Percentiles rank a stretch among this genome's conserved stretches.
phyloP scores from a whole-genome alignment of 352 stramenopile genomes.

The Pilasporangium apinafurcum region DNA sequence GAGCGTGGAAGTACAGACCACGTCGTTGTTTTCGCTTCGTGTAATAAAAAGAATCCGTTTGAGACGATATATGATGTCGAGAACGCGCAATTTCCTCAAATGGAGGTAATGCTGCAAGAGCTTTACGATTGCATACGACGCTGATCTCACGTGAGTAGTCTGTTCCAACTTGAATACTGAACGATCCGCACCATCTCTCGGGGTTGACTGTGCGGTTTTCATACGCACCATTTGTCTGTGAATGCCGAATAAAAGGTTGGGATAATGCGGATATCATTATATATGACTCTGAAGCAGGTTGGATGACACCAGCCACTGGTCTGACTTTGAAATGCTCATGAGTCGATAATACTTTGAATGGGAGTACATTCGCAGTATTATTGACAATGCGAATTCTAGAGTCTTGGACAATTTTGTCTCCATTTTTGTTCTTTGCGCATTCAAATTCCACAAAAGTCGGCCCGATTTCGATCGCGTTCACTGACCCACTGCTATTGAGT shows the following conservation, averaged over 20 bases:
- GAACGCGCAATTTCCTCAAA: slow-evolving; percentile 61
- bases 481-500: slow-evolving; percentile 27
- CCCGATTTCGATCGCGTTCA: slow-evolving; percentile 43
- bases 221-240: background rate
- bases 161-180: slow-evolving; percentile 53
- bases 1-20: slow-evolving; percentile 78
- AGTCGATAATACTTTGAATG: slow-evolving; percentile 44
- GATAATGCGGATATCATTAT: slow-evolving; percentile 54
- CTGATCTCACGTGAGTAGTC: slow-evolving; percentile 51
- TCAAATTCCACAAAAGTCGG: slow-evolving; percentile 63
- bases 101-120: slow-evolving; percentile 30
- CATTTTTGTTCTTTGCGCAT: slow-evolving; percentile 13
- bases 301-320: slow-evolving; percentile 30
- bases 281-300: slow-evolving; percentile 27
- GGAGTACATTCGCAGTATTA: slow-evolving; percentile 34
- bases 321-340: slow-evolving; percentile 53
- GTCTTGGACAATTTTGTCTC: slow-evolving; percentile 10
- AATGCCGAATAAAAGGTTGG: slow-evolving; percentile 25
- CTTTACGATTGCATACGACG: slow-evolving; percentile 41
- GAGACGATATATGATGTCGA: slow-evolving; percentile 55
- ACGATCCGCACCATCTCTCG: slow-evolving; percentile 56
- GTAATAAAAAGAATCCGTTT: slow-evolving; percentile 84
- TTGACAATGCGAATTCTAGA: slow-evolving; percentile 49
- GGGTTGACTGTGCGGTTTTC: slow-evolving; percentile 4
- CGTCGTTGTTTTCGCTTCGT: slow-evolving; percentile 69